These are phyloP conservation scores for Ceriops tagal DNA, from an alignment of 345 rosid species.

Conservation along the genomic window DNA sequence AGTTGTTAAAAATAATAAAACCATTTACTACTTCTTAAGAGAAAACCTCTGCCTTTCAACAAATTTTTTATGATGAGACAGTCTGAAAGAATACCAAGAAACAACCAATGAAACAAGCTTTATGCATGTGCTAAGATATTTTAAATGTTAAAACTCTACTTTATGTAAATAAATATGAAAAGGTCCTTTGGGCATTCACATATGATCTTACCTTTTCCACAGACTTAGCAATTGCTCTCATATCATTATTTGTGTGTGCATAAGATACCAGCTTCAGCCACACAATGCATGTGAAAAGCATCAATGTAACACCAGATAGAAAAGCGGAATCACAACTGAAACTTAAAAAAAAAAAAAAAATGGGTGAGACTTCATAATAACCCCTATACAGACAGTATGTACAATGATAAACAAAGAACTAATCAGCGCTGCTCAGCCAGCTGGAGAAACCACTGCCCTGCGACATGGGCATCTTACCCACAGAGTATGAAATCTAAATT, in stretches of 20 bases:
- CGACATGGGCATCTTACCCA: no score
- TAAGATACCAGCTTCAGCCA: constrained; percentile 95
- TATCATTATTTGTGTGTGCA: constrained; percentile 85
- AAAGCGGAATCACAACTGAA: constrained; percentile 91
- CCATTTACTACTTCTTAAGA: not conserved
- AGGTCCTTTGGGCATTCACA: no score
- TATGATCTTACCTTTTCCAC: constrained; percentile 53
- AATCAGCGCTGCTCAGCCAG: no score
- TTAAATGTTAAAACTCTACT: no score
- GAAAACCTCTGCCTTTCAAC: not conserved
- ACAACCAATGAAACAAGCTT: no score
- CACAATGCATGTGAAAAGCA: constrained; percentile 93
- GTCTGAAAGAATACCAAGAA: not conserved
- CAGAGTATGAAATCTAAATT: no score
- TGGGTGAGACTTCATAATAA: not conserved
- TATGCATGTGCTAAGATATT: not conserved
- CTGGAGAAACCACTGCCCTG: no score
- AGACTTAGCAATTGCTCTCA: constrained; percentile 61
- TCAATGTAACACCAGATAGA: constrained; percentile 76
- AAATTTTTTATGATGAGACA: not conserved
- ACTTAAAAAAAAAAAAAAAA: constrained; percentile 10
- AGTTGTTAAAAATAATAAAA: no score
- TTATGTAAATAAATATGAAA: no score
- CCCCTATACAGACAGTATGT: not conserved
- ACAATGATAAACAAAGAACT: not conserved